Base-by-base conservation (phyloP, 768 basidiomycete species). In the Coprinopsis strossmayeri region DNA sequence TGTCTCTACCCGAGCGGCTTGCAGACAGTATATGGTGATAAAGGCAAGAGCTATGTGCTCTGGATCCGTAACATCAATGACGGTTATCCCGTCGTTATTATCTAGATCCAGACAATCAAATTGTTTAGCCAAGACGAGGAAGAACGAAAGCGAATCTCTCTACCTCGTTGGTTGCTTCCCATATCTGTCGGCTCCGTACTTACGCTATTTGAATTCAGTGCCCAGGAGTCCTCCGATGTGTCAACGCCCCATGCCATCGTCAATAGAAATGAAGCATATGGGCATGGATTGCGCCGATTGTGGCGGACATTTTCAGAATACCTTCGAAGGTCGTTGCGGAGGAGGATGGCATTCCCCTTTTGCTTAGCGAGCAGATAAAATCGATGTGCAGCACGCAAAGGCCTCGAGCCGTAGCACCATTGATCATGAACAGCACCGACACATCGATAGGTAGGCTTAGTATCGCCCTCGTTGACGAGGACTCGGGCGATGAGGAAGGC, bases 371-470 rank as follows among this genome's bases (percentile, higher is more conserved):
- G 60, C 9, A 59, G 59, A 9, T 69, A 18, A 44, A 71, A 64
- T 18, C 69, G 69, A 37, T 52, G 53, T 5, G 60, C 55, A 15
- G 65, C 65, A 0, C 25, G 43, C 10, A 70, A 53, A 23, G 71
- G 68, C 18, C 67, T 55, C 12, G 52, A 45, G 23, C 65, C 68
- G 48, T 64, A 69, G 53, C 63, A 71, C 68, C 66, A 69, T 53
- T 70, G 68, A 53, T 70, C 61, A 49, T 72, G 69, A 5, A 61
- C 57, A 4, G 65, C 71, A 5, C 60, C 68, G n/a, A 74, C 52
- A 40, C 70, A 73, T 21, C 67, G 69, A 57, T 71, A 70, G 37
- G 60, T 52, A n/a, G 62, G 30, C 49, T 52, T 37, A 13, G 42
- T 35, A 35, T 37, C 50, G 4, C 45, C 44, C n/a, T 58, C 56